Evolutionary conservation across 345 rosid species (phyloP).

Genomic region (Lepidium didymum): DNA sequence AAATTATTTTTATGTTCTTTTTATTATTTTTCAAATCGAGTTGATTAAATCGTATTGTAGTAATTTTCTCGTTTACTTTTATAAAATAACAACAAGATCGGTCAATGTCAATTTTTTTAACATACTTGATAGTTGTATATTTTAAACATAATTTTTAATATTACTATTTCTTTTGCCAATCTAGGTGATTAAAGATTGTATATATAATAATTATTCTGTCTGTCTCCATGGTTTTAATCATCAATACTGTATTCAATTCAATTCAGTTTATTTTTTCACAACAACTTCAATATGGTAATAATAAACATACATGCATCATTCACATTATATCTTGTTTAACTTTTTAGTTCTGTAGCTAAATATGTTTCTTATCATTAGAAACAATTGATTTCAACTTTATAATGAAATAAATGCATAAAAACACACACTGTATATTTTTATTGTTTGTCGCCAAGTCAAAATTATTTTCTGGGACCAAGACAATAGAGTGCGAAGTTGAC

Average conservation of each 20-base stretch:
- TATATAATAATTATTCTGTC: background rate
- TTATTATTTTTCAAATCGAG: background rate
- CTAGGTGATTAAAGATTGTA: background rate
- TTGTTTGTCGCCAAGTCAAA: background rate
- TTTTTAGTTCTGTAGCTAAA: background rate
- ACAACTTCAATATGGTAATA: too few relatives aligned
- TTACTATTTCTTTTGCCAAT: background rate
- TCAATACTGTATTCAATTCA: background rate
- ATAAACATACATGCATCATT: background rate
- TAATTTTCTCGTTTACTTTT: background rate
- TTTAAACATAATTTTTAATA: too few relatives aligned
- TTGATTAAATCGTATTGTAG: conserved; percentile 6
- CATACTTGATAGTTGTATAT: too few relatives aligned
- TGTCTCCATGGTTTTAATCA: background rate
- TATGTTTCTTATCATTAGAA: background rate
- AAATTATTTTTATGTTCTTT: background rate
- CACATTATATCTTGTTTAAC: background rate
- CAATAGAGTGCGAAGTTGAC: conserved; percentile 10
- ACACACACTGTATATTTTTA: background rate
- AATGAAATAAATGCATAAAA: background rate
- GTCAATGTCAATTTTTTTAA: conserved; percentile 9
- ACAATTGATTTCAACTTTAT: background rate
- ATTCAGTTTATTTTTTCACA: too few relatives aligned
- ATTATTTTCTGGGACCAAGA: too few relatives aligned
- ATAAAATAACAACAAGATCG: background rate